Evolutionary conservation across 75 land plant species (phyloP), one percentile per base, ranked within the genome.

Genomic region (Azolla pinnata): DNA sequence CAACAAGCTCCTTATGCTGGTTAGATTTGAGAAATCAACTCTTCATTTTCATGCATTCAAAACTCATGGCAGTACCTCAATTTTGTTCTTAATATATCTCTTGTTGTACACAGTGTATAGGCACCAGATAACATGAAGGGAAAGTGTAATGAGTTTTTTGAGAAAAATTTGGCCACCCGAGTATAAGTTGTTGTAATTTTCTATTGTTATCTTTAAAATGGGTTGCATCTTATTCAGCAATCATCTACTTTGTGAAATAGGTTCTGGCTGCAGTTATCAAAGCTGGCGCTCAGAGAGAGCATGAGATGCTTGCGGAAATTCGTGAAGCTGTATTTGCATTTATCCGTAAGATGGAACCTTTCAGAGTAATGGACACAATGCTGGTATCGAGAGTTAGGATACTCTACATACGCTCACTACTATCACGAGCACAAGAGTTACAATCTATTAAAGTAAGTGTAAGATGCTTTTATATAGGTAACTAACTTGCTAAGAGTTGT

Each of bases 221-320:
- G 7, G 7, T 38, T 38, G 42, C 14, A 38, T 8, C 14, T n/a
- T n/a, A n/a, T n/a, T n/a, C n/a, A n/a, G n/a, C n/a, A n/a, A n/a
- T n/a, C n/a, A n/a, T n/a, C n/a, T n/a, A n/a, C n/a, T n/a, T n/a
- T n/a, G n/a, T n/a, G n/a, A n/a, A 72, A 50, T 75, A 92, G 97
- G 97, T 93, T 31, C 72, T 93, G 75, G 98, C 98, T 58, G 98
- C 98, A n/a, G 98, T 93, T 3, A 93, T 93, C 28, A 93, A 93
- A 66, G 98, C 98, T 61, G 98, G 98, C 44, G 98, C 98, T 62
- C 85, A 90, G 30, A 72, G 98, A 53, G 98, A 93, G 71, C 98
- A 93, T 79, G 98, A 93, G 56, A 93, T 93, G 81, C 78, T 93
- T 40, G 96, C 98, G 38, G 98, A 93, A 79, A 93, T 93, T 55